Evolutionary conservation across 176 grass and related monocot genomes (phyloP).

Genomic region (Secale cereale): DNA sequence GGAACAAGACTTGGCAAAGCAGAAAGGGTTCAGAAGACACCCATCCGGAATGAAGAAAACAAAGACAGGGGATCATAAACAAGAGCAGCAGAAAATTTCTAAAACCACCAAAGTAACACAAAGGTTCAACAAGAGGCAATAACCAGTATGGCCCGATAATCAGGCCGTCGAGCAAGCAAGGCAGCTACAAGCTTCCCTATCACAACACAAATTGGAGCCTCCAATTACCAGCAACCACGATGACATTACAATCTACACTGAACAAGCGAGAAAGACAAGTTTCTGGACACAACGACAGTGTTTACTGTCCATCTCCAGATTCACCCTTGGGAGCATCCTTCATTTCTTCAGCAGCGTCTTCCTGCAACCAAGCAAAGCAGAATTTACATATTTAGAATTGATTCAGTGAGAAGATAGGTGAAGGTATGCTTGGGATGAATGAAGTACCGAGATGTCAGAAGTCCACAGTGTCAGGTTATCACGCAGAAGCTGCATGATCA

Average conservation of each 20-base stretch:
- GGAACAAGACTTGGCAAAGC: neutral
- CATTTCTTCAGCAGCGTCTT: slow-evolving; percentile 38
- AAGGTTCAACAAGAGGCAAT: slow-evolving; percentile 4
- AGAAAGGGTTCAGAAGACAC: no score
- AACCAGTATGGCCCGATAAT: neutral
- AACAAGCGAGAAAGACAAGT: neutral
- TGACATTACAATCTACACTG: slow-evolving; percentile 15
- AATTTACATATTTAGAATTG: neutral
- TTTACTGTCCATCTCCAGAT: slow-evolving; percentile 28
- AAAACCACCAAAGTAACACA: neutral
- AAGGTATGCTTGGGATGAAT: neutral
- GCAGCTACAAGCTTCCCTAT: slow-evolving; percentile 20
- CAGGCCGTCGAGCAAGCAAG: neutral
- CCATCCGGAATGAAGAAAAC: neutral
- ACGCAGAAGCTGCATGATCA: slow-evolving; percentile 79
- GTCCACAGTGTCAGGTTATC: slow-evolving; percentile 84
- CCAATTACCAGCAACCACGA: slow-evolving; percentile 11
- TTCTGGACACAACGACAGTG: neutral
- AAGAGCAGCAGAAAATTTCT: neutral
- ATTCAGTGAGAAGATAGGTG: neutral
- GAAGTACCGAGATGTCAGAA: slow-evolving; percentile 49
- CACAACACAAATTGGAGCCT: slow-evolving; percentile 2
- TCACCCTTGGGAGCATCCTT: slow-evolving; percentile 47
- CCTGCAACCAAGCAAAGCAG: slow-evolving; percentile 16
- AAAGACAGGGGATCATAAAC: neutral